Evolutionary conservation across 768 basidiomycete species (phyloP).

Genomic region (Neoboletus subvelutipes): DNA sequence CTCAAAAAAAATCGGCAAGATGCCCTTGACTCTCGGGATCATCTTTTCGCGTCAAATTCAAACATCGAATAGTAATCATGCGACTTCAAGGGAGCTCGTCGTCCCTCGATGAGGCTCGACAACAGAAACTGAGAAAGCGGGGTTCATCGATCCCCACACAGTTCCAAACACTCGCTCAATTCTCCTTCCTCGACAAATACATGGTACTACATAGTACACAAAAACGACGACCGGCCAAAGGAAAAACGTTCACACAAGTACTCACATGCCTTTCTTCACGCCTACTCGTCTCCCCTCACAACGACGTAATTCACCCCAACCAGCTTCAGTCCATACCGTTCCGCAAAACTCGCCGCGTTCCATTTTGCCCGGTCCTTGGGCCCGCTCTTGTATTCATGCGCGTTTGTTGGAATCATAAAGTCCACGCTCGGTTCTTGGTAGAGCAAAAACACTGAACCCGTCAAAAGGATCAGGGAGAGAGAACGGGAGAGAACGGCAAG

Average conservation of each 20-base stretch:
- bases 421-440: conserved; percentile 54
- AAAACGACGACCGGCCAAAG: not conserved
- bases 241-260: too few relatives aligned
- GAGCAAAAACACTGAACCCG: conserved; percentile 48
- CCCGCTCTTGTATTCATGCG: conserved; percentile 45
- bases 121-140: too few relatives aligned
- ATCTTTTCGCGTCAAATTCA: too few relatives aligned
- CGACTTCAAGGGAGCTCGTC: too few relatives aligned
- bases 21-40: too few relatives aligned
- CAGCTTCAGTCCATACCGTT: conserved; percentile 49
- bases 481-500: not conserved
- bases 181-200: too few relatives aligned
- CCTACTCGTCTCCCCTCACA: conserved; percentile 31
- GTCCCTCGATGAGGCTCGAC: too few relatives aligned
- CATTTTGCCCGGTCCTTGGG: conserved; percentile 50
- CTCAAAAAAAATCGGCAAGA: too few relatives aligned
- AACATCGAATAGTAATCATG: too few relatives aligned
- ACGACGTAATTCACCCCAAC: conserved; percentile 61
- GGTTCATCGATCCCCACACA: not conserved
- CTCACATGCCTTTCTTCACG: not conserved
- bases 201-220: not conserved
- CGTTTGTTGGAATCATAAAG: conserved; percentile 43
- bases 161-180: not conserved
- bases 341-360: conserved; percentile 54
- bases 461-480: not conserved